Percentiles rank a stretch among this genome's conserved stretches.
Conservation (phyloP, 345 rosid genomes). For the Zanthoxylum bungeanum region DNA sequence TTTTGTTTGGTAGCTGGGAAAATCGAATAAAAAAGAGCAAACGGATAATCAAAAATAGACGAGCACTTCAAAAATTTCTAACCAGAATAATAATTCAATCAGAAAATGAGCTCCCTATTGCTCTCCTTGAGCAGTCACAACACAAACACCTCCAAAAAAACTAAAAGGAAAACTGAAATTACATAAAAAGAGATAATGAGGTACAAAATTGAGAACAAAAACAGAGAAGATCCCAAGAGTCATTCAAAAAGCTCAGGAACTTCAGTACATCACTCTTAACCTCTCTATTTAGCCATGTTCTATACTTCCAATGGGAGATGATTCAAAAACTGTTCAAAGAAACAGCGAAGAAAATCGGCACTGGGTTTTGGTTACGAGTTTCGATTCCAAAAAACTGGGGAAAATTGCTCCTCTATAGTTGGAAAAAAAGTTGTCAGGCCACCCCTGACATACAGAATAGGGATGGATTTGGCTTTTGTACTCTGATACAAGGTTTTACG, state of each 20-base stretch:
- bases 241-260: constrained; percentile 21
- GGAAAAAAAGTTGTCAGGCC: constrained; percentile 31
- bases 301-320: constrained; percentile 23
- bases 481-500: constrained; percentile 21
- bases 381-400: constrained; percentile 26
- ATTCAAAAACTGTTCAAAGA: constrained; percentile 18
- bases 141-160: too few species aligned
- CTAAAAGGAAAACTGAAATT: too few species aligned
- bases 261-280: constrained; percentile 35
- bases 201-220: constrained; percentile 37
- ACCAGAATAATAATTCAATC: too few species aligned
- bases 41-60: too few species aligned
- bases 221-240: constrained; percentile 23
- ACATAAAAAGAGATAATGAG: constrained; percentile 6
- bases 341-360: constrained; percentile 22
- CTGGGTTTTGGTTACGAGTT: constrained; percentile 26
- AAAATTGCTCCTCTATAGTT: constrained; percentile 34
- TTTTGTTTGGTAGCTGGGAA: not conserved
- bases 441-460: constrained; percentile 36
- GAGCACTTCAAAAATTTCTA: too few species aligned
- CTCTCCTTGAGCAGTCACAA: too few species aligned
- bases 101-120: too few species aligned
- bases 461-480: constrained; percentile 31
- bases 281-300: constrained; percentile 30
- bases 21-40: not conserved